Evolutionary conservation across 352 stramenopile species (phyloP).

Genomic region (Pseudoperonospora humuli): DNA sequence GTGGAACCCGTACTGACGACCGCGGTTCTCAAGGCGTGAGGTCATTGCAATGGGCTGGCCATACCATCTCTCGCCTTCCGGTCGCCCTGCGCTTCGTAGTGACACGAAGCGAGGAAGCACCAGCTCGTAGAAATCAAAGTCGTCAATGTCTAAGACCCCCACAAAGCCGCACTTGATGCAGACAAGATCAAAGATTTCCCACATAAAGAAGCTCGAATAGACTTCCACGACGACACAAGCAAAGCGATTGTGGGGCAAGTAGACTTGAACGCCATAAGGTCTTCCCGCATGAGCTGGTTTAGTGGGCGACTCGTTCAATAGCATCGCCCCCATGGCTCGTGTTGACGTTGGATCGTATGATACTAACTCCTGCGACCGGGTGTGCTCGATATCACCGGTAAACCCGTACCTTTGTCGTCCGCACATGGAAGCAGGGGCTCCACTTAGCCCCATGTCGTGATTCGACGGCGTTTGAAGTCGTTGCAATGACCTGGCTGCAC

Average conservation of each 20-base stretch:
- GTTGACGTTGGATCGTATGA: slow-evolving; percentile 59
- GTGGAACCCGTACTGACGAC: slow-evolving; percentile 65
- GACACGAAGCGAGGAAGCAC: slow-evolving; percentile 79
- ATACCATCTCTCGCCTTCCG: slow-evolving; percentile 82
- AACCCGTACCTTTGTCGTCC: slow-evolving; percentile 39
- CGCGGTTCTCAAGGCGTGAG: slow-evolving; percentile 44
- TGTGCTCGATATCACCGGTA: slow-evolving; percentile 40
- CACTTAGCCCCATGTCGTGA: slow-evolving; percentile 26
- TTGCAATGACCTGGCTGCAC: slow-evolving; percentile 52
- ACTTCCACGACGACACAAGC: slow-evolving; percentile 70
- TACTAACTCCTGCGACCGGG: slow-evolving; percentile 45
- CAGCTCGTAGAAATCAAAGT: slow-evolving; percentile 84
- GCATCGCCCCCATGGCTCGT: slow-evolving; percentile 34
- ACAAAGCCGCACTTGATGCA: slow-evolving; percentile 73
- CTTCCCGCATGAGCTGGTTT: slow-evolving; percentile 33
- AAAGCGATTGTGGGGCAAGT: slow-evolving; percentile 82
- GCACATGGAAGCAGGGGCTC: slow-evolving; percentile 32
- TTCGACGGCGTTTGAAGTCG: slow-evolving; percentile 55
- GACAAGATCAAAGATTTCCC: slow-evolving; percentile 68
- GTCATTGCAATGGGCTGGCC: slow-evolving; percentile 61
- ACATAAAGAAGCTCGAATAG: slow-evolving; percentile 42
- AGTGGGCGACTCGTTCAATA: slow-evolving; percentile 34
- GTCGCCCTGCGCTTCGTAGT: slow-evolving; percentile 69
- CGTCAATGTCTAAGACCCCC: slow-evolving; percentile 57
- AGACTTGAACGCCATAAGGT: slow-evolving; percentile 56